Conservation (phyloP, 2,329 filamentous ascomycete species). For the Zelopaecilomyces penicillatus region DNA sequence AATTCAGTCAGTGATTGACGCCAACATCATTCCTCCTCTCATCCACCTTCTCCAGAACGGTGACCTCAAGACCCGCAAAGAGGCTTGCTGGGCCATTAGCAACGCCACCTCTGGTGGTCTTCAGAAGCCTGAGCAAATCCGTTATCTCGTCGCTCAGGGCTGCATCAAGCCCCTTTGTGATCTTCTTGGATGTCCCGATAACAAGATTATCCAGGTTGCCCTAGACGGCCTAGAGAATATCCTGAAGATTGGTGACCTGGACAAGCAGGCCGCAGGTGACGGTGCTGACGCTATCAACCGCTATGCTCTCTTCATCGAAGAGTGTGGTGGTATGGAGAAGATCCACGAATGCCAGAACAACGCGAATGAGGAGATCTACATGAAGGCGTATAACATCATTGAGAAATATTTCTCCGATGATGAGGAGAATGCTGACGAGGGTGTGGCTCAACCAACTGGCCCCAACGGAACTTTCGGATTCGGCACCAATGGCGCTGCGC, state of each 20-base stretch:
- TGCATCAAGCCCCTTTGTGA: constrained; percentile 98
- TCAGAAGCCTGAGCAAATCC: constrained; percentile 97
- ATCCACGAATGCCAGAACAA: constrained; percentile 99
- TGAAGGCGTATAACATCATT: constrained; percentile 99
- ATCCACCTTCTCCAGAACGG: constrained; percentile 95
- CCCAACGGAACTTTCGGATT: constrained; percentile 72
- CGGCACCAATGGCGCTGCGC: constrained; percentile 52
- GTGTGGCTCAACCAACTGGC: constrained; percentile 61
- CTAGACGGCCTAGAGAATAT: constrained; percentile 98
- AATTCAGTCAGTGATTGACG: constrained; percentile 94
- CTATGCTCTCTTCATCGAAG: constrained; percentile 96
- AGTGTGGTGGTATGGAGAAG: constrained; percentile 99
- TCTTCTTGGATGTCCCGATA: constrained; percentile 89
- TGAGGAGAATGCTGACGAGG: constrained; percentile 83
- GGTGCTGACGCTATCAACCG: constrained; percentile 79
- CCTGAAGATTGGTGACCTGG: constrained; percentile 96
- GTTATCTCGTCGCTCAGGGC: constrained; percentile 85
- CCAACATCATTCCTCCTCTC: constrained; percentile 90
- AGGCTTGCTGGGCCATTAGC: constrained; percentile 98
- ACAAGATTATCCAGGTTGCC: constrained; percentile 99
- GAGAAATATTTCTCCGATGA: constrained; percentile 99
- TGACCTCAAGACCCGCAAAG: constrained; percentile 98
- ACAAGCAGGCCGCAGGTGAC: constrained; percentile 80
- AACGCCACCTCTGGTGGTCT: constrained; percentile 96
- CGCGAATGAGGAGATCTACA: constrained; percentile 99